Evolutionary conservation across 2,329 filamentous ascomycete species (phyloP).

Genomic region (Aspergillus vadensis): DNA sequence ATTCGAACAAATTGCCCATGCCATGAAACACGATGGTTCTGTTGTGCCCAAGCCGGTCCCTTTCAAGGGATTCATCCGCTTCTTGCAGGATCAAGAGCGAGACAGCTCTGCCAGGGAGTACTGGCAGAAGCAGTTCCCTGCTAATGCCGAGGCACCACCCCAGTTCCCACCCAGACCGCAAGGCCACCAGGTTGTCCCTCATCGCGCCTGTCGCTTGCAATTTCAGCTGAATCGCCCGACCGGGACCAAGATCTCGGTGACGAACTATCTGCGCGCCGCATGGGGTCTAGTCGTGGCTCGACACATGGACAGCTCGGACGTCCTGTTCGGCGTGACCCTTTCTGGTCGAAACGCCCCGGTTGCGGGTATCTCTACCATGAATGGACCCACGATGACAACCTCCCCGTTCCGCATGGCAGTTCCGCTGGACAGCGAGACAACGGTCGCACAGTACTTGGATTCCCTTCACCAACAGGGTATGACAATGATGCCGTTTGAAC

Average conservation of each 20-base stretch:
- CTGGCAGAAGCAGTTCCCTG: not conserved
- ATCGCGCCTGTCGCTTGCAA: not conserved
- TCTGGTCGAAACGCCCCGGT: slow-evolving; percentile 46
- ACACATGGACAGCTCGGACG: slow-evolving; percentile 42
- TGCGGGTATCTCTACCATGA: slow-evolving; percentile 44
- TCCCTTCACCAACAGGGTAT: not conserved
- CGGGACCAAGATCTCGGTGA: not conserved
- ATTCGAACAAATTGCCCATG: not conserved
- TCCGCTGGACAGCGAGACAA: not conserved
- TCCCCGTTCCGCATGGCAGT: slow-evolving; percentile 18
- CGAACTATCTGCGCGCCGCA: slow-evolving; percentile 38
- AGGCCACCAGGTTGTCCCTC: not conserved
- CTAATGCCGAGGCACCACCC: not conserved
- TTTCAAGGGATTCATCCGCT: not conserved
- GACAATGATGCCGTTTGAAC: not conserved
- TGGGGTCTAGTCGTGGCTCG: slow-evolving; percentile 46
- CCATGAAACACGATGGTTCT: not conserved
- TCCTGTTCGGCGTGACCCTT: slow-evolving; percentile 48
- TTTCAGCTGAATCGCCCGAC: not conserved
- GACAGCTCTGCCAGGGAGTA: not conserved
- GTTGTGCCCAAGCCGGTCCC: not conserved
- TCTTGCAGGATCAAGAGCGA: not conserved
- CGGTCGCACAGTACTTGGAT: not conserved
- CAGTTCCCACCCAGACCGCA: not conserved
- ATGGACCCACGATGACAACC: slow-evolving; percentile 21